Conservation (phyloP, 1,284 basidiomycete species). For the Cystobasidium slooffiae region DNA sequence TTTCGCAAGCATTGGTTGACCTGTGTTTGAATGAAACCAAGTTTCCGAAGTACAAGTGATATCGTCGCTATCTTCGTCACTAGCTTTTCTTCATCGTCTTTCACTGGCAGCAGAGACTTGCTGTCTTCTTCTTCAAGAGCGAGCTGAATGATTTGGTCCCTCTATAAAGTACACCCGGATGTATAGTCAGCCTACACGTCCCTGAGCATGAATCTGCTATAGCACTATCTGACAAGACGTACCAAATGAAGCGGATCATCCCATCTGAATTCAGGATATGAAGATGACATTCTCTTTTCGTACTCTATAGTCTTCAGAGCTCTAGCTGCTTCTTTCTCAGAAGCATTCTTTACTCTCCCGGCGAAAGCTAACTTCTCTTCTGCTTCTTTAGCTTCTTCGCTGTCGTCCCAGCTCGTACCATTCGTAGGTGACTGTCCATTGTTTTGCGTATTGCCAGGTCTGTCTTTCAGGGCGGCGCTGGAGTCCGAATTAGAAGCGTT, state of each 20-base stretch:
- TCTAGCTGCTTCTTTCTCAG: constrained; percentile 82
- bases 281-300: constrained; percentile 75
- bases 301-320: constrained; percentile 75
- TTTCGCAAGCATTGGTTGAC: constrained; percentile 72
- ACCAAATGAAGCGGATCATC: constrained; percentile 55
- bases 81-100: constrained; percentile 69
- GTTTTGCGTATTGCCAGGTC: background rate
- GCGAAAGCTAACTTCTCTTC: constrained; percentile 64
- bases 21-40: constrained; percentile 76
- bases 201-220: background rate
- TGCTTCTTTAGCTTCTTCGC: constrained; percentile 21
- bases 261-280: constrained; percentile 64
- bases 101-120: constrained; percentile 45
- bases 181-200: too few relatives aligned
- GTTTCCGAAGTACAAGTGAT: constrained; percentile 77
- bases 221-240: background rate
- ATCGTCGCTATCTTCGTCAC: constrained; percentile 74
- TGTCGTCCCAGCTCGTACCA: constrained; percentile 34
- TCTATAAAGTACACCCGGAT: constrained; percentile 42
- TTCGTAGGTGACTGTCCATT: background rate
- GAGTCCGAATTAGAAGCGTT: too few relatives aligned
- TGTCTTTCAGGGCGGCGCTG: background rate
- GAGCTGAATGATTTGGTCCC: constrained; percentile 50
- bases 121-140: constrained; percentile 44
- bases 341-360: constrained; percentile 83